A percentile compares a stretch with the other conserved stretches of the same genome.
phyloP scores from a whole-genome alignment of 768 basidiomycete species.

The Crucibulum laeve region DNA sequence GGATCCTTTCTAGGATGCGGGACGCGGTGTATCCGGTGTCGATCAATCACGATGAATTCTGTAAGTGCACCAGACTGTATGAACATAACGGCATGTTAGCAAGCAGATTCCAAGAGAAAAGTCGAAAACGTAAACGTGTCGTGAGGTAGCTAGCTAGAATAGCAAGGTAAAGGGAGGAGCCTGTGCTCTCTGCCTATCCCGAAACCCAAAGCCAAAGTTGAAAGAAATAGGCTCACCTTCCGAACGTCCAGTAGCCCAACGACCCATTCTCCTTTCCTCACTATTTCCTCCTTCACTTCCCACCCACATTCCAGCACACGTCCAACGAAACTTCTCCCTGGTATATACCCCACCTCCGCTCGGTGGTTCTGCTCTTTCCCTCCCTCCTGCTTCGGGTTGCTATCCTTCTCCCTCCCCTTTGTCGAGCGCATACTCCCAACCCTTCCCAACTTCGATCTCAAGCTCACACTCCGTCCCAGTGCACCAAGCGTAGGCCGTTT shows the following conservation, averaged over 20 bases:
- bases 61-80: conserved; percentile 79
- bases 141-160: too few species aligned
- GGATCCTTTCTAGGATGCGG: conserved; percentile 45
- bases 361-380: conserved; percentile 8
- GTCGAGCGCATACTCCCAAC: conserved; percentile 4
- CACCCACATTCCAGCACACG: conserved; percentile 79
- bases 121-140: conserved; percentile 6
- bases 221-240: conserved; percentile 52
- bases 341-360: conserved; percentile 63
- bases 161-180: too few species aligned
- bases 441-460: conserved; percentile 7
- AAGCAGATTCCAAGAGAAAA: too few species aligned
- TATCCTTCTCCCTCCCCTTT: conserved; percentile 1
- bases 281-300: conserved; percentile 65
- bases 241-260: conserved; percentile 73
- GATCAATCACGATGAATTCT: conserved; percentile 85
- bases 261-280: conserved; percentile 82
- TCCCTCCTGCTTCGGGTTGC: background rate
- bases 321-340: conserved; percentile 85
- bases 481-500: conserved; percentile 2
- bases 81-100: too few species aligned
- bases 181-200: too few species aligned
- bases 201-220: background rate
- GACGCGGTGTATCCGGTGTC: conserved; percentile 69
- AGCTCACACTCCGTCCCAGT: conserved; percentile 12